These are phyloP conservation scores for Trichosporon ovoides DNA, from an alignment of 1,284 basidiomycete genomes.

Conservation along the genomic window DNA sequence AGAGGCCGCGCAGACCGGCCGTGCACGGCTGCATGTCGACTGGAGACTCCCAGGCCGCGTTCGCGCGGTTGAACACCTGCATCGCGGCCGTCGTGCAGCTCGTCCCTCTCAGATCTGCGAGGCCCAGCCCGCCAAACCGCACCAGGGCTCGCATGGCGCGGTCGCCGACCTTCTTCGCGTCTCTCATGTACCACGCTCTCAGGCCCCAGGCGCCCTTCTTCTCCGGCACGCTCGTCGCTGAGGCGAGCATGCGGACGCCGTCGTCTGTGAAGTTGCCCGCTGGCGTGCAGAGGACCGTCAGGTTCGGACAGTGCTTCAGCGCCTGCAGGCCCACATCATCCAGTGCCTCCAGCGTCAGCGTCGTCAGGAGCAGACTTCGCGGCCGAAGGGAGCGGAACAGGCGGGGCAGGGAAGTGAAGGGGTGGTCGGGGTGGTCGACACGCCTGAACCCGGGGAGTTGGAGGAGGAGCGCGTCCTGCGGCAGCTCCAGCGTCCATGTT, in stretches of 20 bases:
- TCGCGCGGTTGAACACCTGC: constrained; percentile 31
- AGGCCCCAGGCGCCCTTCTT: constrained; percentile 28
- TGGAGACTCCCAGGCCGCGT: constrained; percentile 20
- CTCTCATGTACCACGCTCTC: constrained; percentile 27
- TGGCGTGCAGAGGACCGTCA: constrained; percentile 35
- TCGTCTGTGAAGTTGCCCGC: constrained; percentile 31
- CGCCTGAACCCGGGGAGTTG: constrained; percentile 20
- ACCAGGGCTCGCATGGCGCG: constrained; percentile 29
- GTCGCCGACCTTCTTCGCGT: constrained; percentile 28
- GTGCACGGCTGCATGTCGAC: constrained; percentile 37
- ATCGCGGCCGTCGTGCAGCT: constrained; percentile 32
- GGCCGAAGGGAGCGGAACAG: constrained; percentile 21
- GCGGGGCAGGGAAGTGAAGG: constrained; percentile 27
- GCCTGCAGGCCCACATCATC: constrained; percentile 20
- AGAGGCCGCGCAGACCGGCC: constrained; percentile 28
- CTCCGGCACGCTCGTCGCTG: constrained; percentile 6
- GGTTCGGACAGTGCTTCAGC: constrained; percentile 32
- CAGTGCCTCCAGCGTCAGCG: constrained; percentile 29
- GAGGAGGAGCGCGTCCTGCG: constrained; percentile 16
- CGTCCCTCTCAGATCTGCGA: constrained; percentile 38
- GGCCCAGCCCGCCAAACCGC: constrained; percentile 35
- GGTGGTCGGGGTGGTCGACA: constrained; percentile 24
- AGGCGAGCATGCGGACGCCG: constrained; percentile 30
- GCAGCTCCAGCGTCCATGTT: constrained; percentile 26
- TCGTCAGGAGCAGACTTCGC: constrained; percentile 27